Percentiles rank a stretch among this genome's conserved stretches.
Conservation (phyloP, 2,329 filamentous ascomycete species). For the Epichloe aotearoae region DNA sequence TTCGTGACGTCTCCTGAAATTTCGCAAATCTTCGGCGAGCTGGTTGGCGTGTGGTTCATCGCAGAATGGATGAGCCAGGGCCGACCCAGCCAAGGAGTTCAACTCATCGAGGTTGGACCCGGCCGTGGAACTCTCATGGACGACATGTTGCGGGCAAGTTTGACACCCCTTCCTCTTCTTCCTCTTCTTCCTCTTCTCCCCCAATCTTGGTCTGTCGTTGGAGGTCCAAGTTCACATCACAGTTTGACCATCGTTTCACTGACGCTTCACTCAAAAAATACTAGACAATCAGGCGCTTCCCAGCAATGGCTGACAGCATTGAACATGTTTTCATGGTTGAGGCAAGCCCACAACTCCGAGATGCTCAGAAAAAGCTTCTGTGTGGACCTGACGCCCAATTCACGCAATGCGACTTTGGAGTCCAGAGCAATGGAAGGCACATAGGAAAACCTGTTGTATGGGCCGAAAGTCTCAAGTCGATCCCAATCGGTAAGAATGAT, state of each 20-base stretch:
- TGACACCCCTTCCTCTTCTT: not conserved
- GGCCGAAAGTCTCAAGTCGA: slow-evolving; percentile 78
- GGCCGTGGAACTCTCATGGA: slow-evolving; percentile 94
- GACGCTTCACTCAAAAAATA: not conserved
- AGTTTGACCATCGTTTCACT: not conserved
- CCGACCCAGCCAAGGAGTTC: slow-evolving; percentile 55
- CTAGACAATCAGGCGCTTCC: slow-evolving; percentile 75
- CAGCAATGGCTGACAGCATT: slow-evolving; percentile 59
- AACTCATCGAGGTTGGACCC: slow-evolving; percentile 88
- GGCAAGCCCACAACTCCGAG: slow-evolving; percentile 67
- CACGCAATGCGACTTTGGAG: slow-evolving; percentile 59
- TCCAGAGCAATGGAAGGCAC: slow-evolving; percentile 64
- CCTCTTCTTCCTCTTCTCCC: not conserved
- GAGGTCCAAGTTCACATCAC: too few relatives aligned
- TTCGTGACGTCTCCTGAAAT: slow-evolving; percentile 97
- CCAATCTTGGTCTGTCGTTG: not conserved
- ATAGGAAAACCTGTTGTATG: slow-evolving; percentile 65
- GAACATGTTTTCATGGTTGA: slow-evolving; percentile 91
- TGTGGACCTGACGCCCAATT: slow-evolving; percentile 58
- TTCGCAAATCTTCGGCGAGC: slow-evolving; percentile 90
- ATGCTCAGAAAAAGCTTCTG: slow-evolving; percentile 67
- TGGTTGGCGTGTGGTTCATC: slow-evolving; percentile 88
- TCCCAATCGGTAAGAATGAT: slow-evolving; percentile 49
- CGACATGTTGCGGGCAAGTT: slow-evolving; percentile 72
- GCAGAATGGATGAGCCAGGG: slow-evolving; percentile 95